A percentile compares a stretch with the other conserved stretches of the same genome.
Conservation (phyloP, 495 filamentous ascomycete species). For the Aspergillus biplanus region DNA sequence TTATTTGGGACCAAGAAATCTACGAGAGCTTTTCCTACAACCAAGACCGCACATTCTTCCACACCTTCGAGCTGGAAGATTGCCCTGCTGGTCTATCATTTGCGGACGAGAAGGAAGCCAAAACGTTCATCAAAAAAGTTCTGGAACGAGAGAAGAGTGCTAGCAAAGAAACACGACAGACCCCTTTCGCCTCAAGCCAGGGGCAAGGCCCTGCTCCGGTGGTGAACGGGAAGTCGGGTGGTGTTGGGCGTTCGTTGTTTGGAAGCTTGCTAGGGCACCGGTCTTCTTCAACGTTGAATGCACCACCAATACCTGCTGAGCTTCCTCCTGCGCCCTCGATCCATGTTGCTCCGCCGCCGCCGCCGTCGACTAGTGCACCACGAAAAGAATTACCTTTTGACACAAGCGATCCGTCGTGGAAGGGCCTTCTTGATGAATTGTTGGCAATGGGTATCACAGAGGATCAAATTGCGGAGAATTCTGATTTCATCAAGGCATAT, state of each 20-base stretch:
- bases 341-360: constrained; percentile 54
- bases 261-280: constrained; percentile 75
- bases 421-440: constrained; percentile 82
- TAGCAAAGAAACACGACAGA: constrained; percentile 78
- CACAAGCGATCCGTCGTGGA: constrained; percentile 79
- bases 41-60: constrained; percentile 95
- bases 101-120: constrained; percentile 94
- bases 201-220: constrained; percentile 50
- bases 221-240: constrained; percentile 52
- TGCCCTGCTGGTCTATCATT: constrained; percentile 91
- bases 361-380: constrained; percentile 31
- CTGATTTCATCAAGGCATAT: constrained; percentile 93
- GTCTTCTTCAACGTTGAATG: constrained; percentile 61
- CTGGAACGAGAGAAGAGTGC: constrained; percentile 92
- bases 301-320: constrained; percentile 52
- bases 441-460: constrained; percentile 86
- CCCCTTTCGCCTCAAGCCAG: constrained; percentile 69
- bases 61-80: constrained; percentile 92
- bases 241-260: constrained; percentile 57
- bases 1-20: constrained; percentile 98
- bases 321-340: constrained; percentile 49
- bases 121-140: constrained; percentile 92
- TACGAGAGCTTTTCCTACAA: constrained; percentile 94
- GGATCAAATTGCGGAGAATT: constrained; percentile 88
- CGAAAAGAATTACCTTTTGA: constrained; percentile 71